These are phyloP conservation scores for Thelonectria rubi DNA, from an alignment of 2,329 filamentous ascomycete genomes.

Conservation along the genomic window DNA sequence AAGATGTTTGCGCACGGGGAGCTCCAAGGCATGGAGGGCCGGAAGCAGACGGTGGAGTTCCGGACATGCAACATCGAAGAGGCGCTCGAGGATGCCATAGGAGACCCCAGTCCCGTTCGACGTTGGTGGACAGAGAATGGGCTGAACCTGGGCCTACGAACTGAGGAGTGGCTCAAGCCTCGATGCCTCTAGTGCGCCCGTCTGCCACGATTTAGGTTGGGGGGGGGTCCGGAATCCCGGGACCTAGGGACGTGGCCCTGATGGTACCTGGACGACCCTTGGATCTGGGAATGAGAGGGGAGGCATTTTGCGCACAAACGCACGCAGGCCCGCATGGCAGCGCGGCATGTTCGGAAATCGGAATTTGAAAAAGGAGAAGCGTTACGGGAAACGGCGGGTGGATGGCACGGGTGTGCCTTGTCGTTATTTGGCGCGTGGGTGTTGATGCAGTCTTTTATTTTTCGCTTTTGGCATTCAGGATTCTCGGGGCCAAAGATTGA, in stretches of 20 bases:
- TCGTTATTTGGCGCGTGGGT: slow-evolving; percentile 32
- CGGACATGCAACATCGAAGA: slow-evolving; percentile 97
- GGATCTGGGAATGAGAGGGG: slow-evolving; percentile 9
- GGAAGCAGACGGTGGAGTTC: slow-evolving; percentile 80
- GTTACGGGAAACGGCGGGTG: slow-evolving; percentile 29
- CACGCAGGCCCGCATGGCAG: slow-evolving; percentile 3
- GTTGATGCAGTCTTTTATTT: slow-evolving; percentile 20
- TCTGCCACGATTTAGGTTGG: slow-evolving; percentile 13
- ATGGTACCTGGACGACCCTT: slow-evolving; percentile 14
- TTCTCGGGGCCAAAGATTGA: slow-evolving; percentile 24
- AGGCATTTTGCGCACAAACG: slow-evolving; percentile 19
- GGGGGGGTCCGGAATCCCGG: slow-evolving; percentile 22
- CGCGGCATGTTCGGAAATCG: slow-evolving; percentile 24
- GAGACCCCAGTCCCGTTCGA: slow-evolving; percentile 76
- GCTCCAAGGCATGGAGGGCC: slow-evolving; percentile 62
- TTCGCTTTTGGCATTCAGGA: slow-evolving; percentile 20
- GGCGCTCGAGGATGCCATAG: slow-evolving; percentile 86
- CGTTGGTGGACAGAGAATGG: slow-evolving; percentile 91
- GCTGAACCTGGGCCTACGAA: slow-evolving; percentile 80
- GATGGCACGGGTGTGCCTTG: slow-evolving; percentile 21
- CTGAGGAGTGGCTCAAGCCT: slow-evolving; percentile 89
- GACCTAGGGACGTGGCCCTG: slow-evolving; percentile 20
- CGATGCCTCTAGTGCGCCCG: slow-evolving; percentile 66
- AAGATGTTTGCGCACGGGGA: slow-evolving; percentile 70
- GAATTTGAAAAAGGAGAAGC: slow-evolving; percentile 24